Evolutionary conservation across 768 basidiomycete genomes (phyloP).

Genomic region (Lepiota venenata): DNA sequence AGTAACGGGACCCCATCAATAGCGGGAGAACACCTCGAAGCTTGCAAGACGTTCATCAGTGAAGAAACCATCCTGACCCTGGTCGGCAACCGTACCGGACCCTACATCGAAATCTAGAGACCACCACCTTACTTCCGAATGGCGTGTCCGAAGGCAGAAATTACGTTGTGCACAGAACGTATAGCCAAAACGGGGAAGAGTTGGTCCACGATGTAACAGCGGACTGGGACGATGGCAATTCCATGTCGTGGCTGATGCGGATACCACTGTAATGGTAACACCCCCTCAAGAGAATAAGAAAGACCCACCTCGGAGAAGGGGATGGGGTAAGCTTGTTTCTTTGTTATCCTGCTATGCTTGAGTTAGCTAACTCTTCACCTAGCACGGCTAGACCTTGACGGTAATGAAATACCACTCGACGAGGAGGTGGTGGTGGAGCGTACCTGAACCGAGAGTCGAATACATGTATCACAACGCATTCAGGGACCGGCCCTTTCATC

Average conservation of each 20-base stretch:
- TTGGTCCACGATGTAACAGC: slow-evolving; percentile 35
- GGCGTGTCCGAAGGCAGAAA: slow-evolving; percentile 21
- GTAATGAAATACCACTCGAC: slow-evolving; percentile 59
- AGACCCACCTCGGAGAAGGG: slow-evolving; percentile 29
- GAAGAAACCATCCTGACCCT: no score
- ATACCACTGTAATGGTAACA: background rate
- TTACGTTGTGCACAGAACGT: slow-evolving; percentile 32
- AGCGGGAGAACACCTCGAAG: no score
- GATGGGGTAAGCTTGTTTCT: slow-evolving; percentile 39
- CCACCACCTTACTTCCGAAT: slow-evolving; percentile 8
- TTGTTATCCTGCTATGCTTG: slow-evolving; percentile 8
- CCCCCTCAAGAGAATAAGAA: background rate
- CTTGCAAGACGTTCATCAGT: no score
- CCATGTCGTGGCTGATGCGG: slow-evolving; percentile 25
- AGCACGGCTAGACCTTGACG: slow-evolving; percentile 54
- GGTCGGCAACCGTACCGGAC: background rate
- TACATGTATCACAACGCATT: slow-evolving; percentile 28
- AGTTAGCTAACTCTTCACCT: slow-evolving; percentile 3
- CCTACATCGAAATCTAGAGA: slow-evolving; percentile 8
- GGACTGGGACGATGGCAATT: slow-evolving; percentile 37
- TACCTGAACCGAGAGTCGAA: slow-evolving; percentile 43
- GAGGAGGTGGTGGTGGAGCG: slow-evolving; percentile 62
- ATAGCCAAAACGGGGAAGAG: slow-evolving; percentile 35
- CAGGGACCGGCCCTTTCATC: slow-evolving; percentile 7
- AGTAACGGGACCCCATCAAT: no score